Evolutionary conservation across 2,329 filamentous ascomycete species (phyloP).

Genomic region (Trichoderma guizhouense): DNA sequence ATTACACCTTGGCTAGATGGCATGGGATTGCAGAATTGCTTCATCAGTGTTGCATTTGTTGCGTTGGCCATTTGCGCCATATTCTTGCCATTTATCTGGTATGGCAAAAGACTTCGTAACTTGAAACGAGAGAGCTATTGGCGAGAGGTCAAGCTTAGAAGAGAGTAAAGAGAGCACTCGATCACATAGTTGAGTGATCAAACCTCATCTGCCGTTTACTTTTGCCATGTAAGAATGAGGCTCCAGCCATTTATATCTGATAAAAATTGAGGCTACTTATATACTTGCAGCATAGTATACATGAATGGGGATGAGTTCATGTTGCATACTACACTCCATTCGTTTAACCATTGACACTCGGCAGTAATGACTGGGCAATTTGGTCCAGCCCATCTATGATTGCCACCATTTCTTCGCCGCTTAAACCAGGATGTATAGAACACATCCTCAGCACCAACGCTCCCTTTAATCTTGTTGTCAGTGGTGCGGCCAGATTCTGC

Average conservation of each 20-base stretch:
- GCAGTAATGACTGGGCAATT: not conserved
- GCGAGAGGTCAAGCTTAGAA: slow-evolving; percentile 19
- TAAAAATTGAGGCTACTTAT: not conserved
- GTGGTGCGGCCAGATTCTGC: slow-evolving; percentile 17
- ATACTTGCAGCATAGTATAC: not conserved
- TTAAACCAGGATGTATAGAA: not conserved
- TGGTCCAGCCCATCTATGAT: not conserved
- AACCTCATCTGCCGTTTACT: too few species aligned
- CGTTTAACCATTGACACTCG: not conserved
- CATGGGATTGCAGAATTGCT: slow-evolving; percentile 43
- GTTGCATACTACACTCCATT: not conserved
- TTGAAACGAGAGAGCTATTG: slow-evolving; percentile 23
- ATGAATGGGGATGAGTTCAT: not conserved
- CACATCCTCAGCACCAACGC: slow-evolving; percentile 20
- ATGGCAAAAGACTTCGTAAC: slow-evolving; percentile 35
- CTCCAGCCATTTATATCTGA: too few species aligned
- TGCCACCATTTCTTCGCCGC: not conserved
- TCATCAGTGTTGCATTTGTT: slow-evolving; percentile 40
- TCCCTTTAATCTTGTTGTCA: slow-evolving; percentile 20
- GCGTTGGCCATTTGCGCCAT: slow-evolving; percentile 38
- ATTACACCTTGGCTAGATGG: slow-evolving; percentile 44
- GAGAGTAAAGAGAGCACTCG: not conserved
- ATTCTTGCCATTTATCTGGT: slow-evolving; percentile 46
- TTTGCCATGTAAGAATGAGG: too few species aligned
- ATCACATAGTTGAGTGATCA: too few species aligned